Base-by-base conservation (phyloP, 2,329 filamentous ascomycete species). In the Salinomyces thailandicus region DNA sequence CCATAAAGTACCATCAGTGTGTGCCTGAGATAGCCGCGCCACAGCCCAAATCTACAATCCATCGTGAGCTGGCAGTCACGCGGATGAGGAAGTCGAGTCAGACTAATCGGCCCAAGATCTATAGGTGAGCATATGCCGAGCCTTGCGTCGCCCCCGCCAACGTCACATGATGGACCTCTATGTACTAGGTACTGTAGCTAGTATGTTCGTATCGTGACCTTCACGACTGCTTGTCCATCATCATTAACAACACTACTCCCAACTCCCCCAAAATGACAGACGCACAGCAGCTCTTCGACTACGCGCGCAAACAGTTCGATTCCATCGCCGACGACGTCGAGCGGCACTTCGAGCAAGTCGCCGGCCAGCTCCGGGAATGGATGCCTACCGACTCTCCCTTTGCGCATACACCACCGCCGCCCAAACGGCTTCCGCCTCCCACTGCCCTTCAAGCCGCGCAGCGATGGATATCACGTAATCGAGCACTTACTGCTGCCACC, bases 321-420 rank as follows among this genome's bases (percentile, higher is more conserved):
- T 72, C 83, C 36, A 72, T 89, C 43, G 85, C 85, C 57, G 80
- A 85, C 46, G 81, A 79, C 48, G 75, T 93, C 57, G 85, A 95
- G 62, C 71, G 73, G 40, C 77, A 86, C 55, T 79, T 94, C 60
- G 85, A 94, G 52, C 69, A 72, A 41, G 77, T 85, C 30, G 83
- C 86, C 36, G 67, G 71, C 22, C 68, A 72, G 24, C 68, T 95
- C 31, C 77, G 83, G 55, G 78, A 85, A 44, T 72, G 79, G 24
- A 68, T 77, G 24, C 72, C 77, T 36, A 62, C 71, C 56, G 91
- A 85, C 83, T 65, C 93, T 11, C 84, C 84, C 28, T 72, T 81
- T 27, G 70, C 72, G 40, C 40, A 40, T 19, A 66, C 67, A 16
- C 63, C 63, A n/a, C 60, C 63, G 12, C 60, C 63, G 12, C 60